phyloP scores from a whole-genome alignment of 495 filamentous ascomycete species.

The Penicillium goetzii region DNA sequence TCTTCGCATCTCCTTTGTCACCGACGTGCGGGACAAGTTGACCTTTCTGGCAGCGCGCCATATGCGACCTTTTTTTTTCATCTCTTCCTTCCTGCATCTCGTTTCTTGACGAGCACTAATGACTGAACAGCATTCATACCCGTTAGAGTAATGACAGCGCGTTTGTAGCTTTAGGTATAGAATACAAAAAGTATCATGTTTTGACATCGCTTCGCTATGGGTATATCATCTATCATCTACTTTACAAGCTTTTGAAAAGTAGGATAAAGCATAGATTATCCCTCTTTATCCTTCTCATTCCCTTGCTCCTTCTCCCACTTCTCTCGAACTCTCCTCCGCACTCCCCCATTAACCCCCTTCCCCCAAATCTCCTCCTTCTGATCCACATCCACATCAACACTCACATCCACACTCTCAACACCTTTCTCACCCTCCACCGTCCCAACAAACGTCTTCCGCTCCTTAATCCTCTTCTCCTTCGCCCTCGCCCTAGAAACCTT shows the following conservation, averaged over 20 bases:
- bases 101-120: constrained; percentile 37
- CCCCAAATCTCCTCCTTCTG: constrained; percentile 50
- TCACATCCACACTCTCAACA: constrained; percentile 22
- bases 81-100: constrained; percentile 24
- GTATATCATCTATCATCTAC: constrained; percentile 3
- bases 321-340: constrained; percentile 49
- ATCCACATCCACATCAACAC: constrained; percentile 24
- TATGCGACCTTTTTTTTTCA: constrained; percentile 4
- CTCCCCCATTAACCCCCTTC: constrained; percentile 49
- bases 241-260: not conserved
- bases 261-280: not conserved
- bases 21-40: constrained; percentile 22
- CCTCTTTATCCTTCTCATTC: constrained; percentile 25
- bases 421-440: constrained; percentile 30
- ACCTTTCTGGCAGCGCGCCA: constrained; percentile 19
- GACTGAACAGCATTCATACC: constrained; percentile 38
- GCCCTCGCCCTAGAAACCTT: constrained; percentile 73
- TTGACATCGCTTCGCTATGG: not conserved
- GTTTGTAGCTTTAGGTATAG: constrained; percentile 33
- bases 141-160: constrained; percentile 37
- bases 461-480: constrained; percentile 64
- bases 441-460: constrained; percentile 74
- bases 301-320: constrained; percentile 46
- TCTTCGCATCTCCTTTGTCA: constrained; percentile 15
- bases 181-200: constrained; percentile 22